phyloP scores from a whole-genome alignment of 2,329 filamentous ascomycete genomes.

The Arthrobotrys iridis region DNA sequence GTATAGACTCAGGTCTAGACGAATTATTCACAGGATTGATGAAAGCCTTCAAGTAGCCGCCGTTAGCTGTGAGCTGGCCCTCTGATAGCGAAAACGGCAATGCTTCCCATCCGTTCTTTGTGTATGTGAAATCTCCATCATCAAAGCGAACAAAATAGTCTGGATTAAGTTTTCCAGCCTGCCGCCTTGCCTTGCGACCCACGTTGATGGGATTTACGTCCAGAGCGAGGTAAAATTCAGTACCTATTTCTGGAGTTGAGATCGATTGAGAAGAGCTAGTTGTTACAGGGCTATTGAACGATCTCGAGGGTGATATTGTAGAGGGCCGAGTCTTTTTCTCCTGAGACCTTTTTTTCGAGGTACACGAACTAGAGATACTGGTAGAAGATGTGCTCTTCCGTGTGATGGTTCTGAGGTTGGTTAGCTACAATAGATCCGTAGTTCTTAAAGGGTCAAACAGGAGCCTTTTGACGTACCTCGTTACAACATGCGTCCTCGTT shows the following conservation, averaged over 20 bases:
- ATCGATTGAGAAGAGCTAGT: neutral
- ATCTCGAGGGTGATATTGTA: no score
- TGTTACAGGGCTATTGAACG: no score
- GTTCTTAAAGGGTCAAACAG: neutral
- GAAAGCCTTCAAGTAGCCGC: neutral
- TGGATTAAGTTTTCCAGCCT: neutral
- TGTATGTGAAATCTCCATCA: conserved; percentile 8
- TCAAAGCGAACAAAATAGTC: conserved; percentile 12
- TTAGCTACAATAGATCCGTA: neutral
- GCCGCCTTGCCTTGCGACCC: neutral
- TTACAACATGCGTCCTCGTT: conserved; percentile 10
- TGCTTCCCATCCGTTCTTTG: neutral
- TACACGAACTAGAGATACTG: neutral
- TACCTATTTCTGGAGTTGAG: neutral
- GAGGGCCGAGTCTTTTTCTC: neutral
- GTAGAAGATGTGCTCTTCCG: neutral
- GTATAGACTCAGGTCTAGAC: neutral
- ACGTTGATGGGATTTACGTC: neutral
- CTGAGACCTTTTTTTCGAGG: neutral
- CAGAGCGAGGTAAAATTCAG: neutral
- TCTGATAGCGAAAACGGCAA: neutral
- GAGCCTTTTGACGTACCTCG: neutral
- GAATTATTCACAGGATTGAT: neutral
- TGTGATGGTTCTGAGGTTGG: neutral
- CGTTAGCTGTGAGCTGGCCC: neutral